Base-by-base conservation (phyloP, 129 eudicot species). In the Flaveria bidentis region DNA sequence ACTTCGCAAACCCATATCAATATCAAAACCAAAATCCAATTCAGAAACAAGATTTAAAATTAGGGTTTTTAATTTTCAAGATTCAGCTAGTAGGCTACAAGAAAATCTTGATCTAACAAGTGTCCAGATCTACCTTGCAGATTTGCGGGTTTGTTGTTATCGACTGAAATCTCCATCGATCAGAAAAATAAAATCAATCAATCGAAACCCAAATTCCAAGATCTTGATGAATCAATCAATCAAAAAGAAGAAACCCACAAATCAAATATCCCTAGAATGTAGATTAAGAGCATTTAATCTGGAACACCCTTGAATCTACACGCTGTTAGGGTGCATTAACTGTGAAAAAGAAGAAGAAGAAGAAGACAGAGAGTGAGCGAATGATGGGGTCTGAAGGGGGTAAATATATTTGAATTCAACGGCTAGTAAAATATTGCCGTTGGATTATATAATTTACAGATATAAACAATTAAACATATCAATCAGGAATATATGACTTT, bases 351-450 rank as follows among this genome's bases (percentile, higher is more conserved):
- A 70, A 9, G 72, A 79, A 79, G 72, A 79, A 79, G 58, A 25
- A 72, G 67, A 25, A 79, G 67, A 25, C 50, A 51, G 49, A 71
- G 71, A 71, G 51, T 17, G 70, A 78, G 41, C 47, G 52, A 58
- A 71, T 30, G 71, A 78, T 20, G 83, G 49, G 78, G 80, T 80
- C 84, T 55, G 80, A 80, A 80, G 22, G 83, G 83, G 84, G 84
- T 66, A 65, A 73, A 69, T 80, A 80, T 74, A 80, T 80, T 80
- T 80, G 84, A 80, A 80, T 74, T 68, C 79, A 80, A 80, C 84
- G 84, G 84, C 84, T 80, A 80, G 80, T 80, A 56, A 80, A 80
- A 80, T 80, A 73, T 51, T 73, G 51, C 84, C 84, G 84, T 80
- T 80, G 84, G 84, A 80, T 67, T 52, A 58, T 53, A 73, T 36